A percentile compares a stretch with the other conserved stretches of the same genome.
Conservation (phyloP, 164 flowering plant species). For the Magnolia sinica region DNA sequence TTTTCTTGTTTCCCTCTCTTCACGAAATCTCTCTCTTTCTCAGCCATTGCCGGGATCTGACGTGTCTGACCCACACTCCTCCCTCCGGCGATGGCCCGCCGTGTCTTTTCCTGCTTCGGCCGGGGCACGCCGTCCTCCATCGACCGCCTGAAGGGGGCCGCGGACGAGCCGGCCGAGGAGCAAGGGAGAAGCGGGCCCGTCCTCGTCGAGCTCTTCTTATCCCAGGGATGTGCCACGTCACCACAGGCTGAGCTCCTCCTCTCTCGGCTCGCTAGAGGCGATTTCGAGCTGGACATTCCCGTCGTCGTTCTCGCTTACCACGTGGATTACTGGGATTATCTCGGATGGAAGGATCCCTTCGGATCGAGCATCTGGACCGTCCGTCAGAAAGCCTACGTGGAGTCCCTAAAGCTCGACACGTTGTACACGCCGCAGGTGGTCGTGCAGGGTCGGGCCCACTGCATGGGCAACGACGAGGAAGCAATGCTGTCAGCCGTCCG, state of each 20-base stretch:
- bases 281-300: slow-evolving; percentile 48
- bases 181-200: slow-evolving; percentile 44
- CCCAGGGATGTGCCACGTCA: slow-evolving; percentile 90
- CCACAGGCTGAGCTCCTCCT: slow-evolving; percentile 75
- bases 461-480: slow-evolving; percentile 61
- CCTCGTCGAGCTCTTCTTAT: slow-evolving; percentile 83
- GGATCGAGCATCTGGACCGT: slow-evolving; percentile 83
- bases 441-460: slow-evolving; percentile 66
- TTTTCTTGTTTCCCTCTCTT: background rate
- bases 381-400: slow-evolving; percentile 80
- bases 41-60: background rate
- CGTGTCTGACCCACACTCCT: background rate
- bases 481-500: slow-evolving; percentile 41
- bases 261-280: slow-evolving; percentile 79
- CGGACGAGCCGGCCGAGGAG: slow-evolving; percentile 45
- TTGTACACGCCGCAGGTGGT: slow-evolving; percentile 89
- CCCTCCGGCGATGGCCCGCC: slow-evolving; percentile 43
- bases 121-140: slow-evolving; percentile 11
- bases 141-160: background rate
- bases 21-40: background rate
- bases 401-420: slow-evolving; percentile 66
- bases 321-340: slow-evolving; percentile 90
- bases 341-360: slow-evolving; percentile 92
- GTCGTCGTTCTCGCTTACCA: slow-evolving; percentile 66
- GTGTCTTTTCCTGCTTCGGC: slow-evolving; percentile 59